These are phyloP conservation scores for Dovyalis caffra DNA, from an alignment of 345 rosid genomes.

Conservation along the genomic window DNA sequence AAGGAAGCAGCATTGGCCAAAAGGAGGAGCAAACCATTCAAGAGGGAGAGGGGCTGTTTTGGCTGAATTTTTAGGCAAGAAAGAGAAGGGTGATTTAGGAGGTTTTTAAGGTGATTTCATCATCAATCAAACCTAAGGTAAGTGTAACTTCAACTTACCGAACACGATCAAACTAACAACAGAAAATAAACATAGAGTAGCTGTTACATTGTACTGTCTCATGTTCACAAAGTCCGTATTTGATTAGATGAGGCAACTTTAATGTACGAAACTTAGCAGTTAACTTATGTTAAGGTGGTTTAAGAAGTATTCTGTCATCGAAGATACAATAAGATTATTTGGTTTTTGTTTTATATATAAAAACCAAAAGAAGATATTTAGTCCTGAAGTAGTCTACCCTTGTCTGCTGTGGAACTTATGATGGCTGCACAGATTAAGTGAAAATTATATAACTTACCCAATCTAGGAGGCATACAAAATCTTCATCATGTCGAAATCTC, in stretches of 20 bases:
- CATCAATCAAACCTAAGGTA: no score
- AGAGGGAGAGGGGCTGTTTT: no score
- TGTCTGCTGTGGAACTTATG: no score
- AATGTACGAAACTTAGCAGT: not conserved
- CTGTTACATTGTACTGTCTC: not conserved
- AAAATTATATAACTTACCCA: conserved; percentile 9
- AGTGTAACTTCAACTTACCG: no score
- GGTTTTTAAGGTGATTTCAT: no score
- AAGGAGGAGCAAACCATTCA: not conserved
- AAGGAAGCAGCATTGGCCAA: no score
- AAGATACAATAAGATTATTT: not conserved
- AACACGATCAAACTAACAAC: no score
- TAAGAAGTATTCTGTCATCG: not conserved
- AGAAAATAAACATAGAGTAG: not conserved
- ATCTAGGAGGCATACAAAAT: conserved; percentile 27
- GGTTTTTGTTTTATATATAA: not conserved
- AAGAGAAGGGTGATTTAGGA: no score
- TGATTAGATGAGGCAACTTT: not conserved
- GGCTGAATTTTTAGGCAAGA: no score
- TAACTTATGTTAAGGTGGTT: not conserved
- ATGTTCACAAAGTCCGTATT: not conserved
- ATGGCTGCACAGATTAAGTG: not conserved
- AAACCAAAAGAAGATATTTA: no score
- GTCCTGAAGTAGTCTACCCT: no score
- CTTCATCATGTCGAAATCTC: conserved; percentile 15